Evolutionary conservation across 129 eudicot species (phyloP), one percentile per base, ranked within the genome.

Genomic region (Calendula officinalis): DNA sequence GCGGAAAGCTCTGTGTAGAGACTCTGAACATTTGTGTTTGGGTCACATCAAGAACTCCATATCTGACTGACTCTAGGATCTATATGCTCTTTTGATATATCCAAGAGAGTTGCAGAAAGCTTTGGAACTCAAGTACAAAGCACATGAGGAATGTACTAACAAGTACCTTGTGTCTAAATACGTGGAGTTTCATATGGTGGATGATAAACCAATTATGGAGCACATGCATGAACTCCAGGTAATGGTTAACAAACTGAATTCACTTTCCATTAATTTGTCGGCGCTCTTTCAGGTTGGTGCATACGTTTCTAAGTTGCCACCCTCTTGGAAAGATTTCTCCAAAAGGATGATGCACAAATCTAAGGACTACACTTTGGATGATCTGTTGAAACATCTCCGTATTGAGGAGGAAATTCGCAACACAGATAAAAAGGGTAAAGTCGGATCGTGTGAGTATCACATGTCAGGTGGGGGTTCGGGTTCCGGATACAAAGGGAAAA

Each of bases 171-270:
- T 60, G 11, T 13, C 52, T 7, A 30, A 17, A 3, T 41, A 42
- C 10, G 22, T 40, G 8, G 38, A 10, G 3, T 60, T 37, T 16
- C 16, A 60, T 3, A 40, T 60, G 49, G 9, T 60, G 41, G 8
- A 60, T 39, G 35, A 37, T 3, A 59, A 59, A 12, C 35, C 36
- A 7, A 37, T 39, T 13, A 5, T 59, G 13, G 64, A 59, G 3
- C 48, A 59, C 38, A 14, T 59, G 11, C 64, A 58, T 57, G 46
- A 57, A 3, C 34, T 58, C 11, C 62, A 36, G 14, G 27, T 58
- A 0, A 3, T 38, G 1, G 47, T 58, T 2, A 58, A 38, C 9
- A 58, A 58, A 38, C 0, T 58, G 6, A 37, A 4, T 6, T 9
- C 30, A 1, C 34, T 58, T 35, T 7, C 33, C 33, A 38, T 38